phyloP scores from a whole-genome alignment of 2,329 filamentous ascomycete genomes.

The Elsinoe fawcettii region DNA sequence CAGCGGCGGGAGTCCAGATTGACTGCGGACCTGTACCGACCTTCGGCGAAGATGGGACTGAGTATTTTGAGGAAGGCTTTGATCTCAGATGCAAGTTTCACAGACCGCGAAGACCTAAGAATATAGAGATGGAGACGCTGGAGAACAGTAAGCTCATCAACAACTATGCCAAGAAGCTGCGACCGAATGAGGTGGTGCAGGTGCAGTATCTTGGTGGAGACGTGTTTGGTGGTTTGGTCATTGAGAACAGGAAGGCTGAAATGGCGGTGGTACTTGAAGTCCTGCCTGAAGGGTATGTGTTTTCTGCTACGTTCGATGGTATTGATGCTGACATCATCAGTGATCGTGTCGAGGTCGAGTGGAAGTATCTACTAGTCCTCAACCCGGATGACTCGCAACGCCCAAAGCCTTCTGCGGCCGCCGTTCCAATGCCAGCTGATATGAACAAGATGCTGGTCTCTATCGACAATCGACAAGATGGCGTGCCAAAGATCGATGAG shows the following conservation, averaged over 20 bases:
- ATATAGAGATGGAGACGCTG: constrained; percentile 48
- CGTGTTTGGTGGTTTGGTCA: constrained; percentile 81
- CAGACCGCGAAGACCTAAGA: constrained; percentile 75
- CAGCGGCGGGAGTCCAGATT: constrained; percentile 83
- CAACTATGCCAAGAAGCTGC: constrained; percentile 59
- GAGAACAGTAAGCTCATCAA: constrained; percentile 63
- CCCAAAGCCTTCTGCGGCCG: constrained; percentile 65
- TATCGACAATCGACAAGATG: constrained; percentile 43
- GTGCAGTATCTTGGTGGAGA: constrained; percentile 77
- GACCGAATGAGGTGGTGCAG: constrained; percentile 71
- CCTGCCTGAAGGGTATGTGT: constrained; percentile 70
- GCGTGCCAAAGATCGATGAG: constrained; percentile 41
- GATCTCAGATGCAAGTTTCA: constrained; percentile 95
- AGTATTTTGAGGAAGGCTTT: constrained; percentile 86
- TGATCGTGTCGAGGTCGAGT: constrained; percentile 69
- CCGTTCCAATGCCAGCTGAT: constrained; percentile 58
- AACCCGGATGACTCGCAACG: constrained; percentile 63
- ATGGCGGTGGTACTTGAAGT: constrained; percentile 71
- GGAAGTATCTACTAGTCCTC: constrained; percentile 73
- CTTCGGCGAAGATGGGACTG: constrained; percentile 80
- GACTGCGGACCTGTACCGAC: constrained; percentile 80
- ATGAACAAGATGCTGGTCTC: constrained; percentile 41
- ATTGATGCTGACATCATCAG: constrained; percentile 50
- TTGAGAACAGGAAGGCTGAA: constrained; percentile 73
- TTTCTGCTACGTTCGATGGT: constrained; percentile 63